These are phyloP conservation scores for Sclerotinia trifoliorum DNA, from an alignment of 2,329 filamentous ascomycete species.

Conservation along the genomic window DNA sequence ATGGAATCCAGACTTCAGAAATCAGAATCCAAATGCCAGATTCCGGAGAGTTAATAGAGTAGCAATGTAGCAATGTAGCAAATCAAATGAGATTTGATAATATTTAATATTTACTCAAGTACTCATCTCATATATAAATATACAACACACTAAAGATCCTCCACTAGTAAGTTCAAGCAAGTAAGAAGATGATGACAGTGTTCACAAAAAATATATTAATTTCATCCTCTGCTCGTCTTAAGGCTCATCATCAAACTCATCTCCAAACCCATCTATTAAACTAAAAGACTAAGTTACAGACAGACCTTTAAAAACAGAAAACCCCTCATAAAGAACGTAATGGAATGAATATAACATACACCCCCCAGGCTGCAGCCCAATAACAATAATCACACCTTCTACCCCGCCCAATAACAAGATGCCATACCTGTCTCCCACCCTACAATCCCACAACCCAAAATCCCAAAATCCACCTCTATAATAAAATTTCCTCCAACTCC, in stretches of 20 bases:
- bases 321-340: background rate
- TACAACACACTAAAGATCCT: background rate
- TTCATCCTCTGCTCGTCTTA: background rate
- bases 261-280: background rate
- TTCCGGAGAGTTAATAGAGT: background rate
- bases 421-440: background rate
- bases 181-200: background rate
- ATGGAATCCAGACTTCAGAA: background rate
- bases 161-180: background rate
- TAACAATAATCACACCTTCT: background rate
- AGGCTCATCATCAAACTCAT: background rate
- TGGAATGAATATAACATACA: constrained; percentile 5
- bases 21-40: background rate
- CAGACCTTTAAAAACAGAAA: background rate
- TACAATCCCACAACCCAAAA: too few relatives aligned
- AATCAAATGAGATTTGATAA: background rate
- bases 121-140: background rate
- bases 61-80: background rate
- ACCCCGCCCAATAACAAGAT: background rate
- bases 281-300: background rate
- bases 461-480: background rate
- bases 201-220: background rate
- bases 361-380: background rate
- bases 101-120: too few relatives aligned
- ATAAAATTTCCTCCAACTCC: constrained; percentile 9